Evolutionary conservation across 1,284 basidiomycete species (phyloP), one percentile per base, ranked within the genome.

Genomic region (Ustilago trichophora): DNA sequence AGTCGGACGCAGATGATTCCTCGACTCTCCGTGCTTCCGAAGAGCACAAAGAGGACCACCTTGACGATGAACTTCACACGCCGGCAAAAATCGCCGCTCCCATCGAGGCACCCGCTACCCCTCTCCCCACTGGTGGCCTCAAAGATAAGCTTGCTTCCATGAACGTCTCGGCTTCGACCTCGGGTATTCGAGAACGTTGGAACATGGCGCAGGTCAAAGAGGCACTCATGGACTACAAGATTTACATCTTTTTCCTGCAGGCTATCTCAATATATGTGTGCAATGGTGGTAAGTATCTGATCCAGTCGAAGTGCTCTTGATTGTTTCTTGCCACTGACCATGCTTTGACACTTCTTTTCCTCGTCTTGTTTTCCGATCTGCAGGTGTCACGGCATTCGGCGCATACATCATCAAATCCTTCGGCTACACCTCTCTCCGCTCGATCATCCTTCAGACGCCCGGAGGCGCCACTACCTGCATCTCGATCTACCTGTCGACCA

Each of bases 331-430:
- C n/a, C n/a, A n/a, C n/a, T n/a, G n/a, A n/a, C n/a, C n/a, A n/a
- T n/a, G n/a, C n/a, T n/a, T n/a, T n/a, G n/a, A n/a, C n/a, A n/a
- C n/a, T n/a, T n/a, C n/a, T n/a, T n/a, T n/a, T n/a, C n/a, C n/a
- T n/a, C n/a, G n/a, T n/a, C n/a, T n/a, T n/a, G n/a, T n/a, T n/a
- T n/a, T n/a, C n/a, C n/a, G n/a, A n/a, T n/a, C n/a, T n/a, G n/a
- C n/a, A 5, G 82, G 77, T 15, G 82, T 83, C 3, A 83, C 83
- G 0, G 84, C 83, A 0, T 86, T 86, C 55, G 84, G 84, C 6
- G 82, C 84, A 0, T 70, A 82, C 37, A 84, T 86, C 63, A 83
- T 85, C 75, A 67, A 65, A 34, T 51, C 53, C 8, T 84, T 85
- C 41, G 85, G 85, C 6, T 85, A 84, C 76, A 80, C 81, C 1